Evolutionary conservation across 2,329 filamentous ascomycete genomes (phyloP), one percentile per base, ranked within the genome.

Genomic region (Fusarium paranaense): DNA sequence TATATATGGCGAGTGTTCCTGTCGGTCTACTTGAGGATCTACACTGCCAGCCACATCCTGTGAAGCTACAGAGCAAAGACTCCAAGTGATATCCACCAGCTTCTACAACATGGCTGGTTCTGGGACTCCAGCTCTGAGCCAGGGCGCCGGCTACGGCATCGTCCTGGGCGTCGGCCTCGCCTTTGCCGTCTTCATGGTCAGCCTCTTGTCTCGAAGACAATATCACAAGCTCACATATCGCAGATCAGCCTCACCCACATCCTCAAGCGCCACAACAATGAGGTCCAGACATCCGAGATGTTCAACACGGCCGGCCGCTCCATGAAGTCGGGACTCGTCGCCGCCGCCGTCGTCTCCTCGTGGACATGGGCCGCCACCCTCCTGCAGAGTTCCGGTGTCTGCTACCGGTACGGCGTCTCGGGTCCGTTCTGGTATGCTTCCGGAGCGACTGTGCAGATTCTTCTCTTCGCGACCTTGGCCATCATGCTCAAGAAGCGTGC

Each of bases 311-410:
- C 95, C 59, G 94, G 94, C 25, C 88, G 95, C 69, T 95, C 94
- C 4, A 93, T 97, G 74, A 97, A 97, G 81, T 95, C 94, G 6
- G 95, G 95, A 58, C 87, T 98, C 22, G 94, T 97, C 1, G 93
- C 94, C 14, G 93, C 94, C 7, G 95, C 95, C 14, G 95, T 97
- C 18, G 94, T 97, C 10, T 95, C 93, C 32, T 95, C 93, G 10
- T 97, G 95, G 95, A 97, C 95, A 0, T 97, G 94, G 94, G 94
- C 94, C 0, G 94, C 94, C 30, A 96, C 94, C 0, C 86, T 95
- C 9, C 87, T 96, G 5, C 94, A 96, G 80, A 93, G 90, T 5
- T 92, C 93, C 1, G 90, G 91, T 18, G 93, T 97, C 18, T 94
- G 93, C 73, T 97, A 97, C 83, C 87, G 90, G 70, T 95, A 95